A percentile compares a stretch with the other conserved stretches of the same genome.
These are phyloP conservation scores for Flaveria ramosissima DNA, from an alignment of 129 eudicot species.

Conservation along the genomic window DNA sequence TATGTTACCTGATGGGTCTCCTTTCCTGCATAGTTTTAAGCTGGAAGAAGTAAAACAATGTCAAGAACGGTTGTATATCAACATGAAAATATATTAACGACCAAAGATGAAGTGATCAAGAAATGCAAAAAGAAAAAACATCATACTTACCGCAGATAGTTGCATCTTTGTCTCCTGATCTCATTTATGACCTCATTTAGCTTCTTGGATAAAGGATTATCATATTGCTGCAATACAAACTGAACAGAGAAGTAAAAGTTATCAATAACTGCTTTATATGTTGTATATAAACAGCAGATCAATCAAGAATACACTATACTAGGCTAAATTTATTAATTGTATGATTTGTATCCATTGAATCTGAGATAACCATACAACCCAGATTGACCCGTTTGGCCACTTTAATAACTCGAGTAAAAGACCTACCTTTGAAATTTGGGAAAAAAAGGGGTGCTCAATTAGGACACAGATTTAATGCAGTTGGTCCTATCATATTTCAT, in stretches of 20 bases:
- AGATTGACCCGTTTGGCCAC: not conserved
- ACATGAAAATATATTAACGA: not conserved
- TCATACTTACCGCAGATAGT: constrained; percentile 71
- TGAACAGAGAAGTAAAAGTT: constrained; percentile 34
- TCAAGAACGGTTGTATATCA: constrained; percentile 26
- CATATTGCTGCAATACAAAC: constrained; percentile 87
- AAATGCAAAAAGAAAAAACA: not conserved
- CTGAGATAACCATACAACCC: not conserved
- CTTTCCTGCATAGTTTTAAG: constrained; percentile 86
- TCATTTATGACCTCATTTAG: constrained; percentile 77
- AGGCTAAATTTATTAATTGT: not conserved
- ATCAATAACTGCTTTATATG: not conserved
- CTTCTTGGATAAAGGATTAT: constrained; percentile 88
- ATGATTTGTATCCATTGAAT: not conserved
- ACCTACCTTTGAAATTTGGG: not conserved
- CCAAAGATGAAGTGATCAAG: not conserved
- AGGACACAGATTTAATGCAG: not conserved
- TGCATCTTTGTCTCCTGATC: constrained; percentile 90
- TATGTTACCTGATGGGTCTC: constrained; percentile 85
- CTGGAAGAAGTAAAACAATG: constrained; percentile 48
- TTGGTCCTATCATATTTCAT: not conserved
- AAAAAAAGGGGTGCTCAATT: not conserved
- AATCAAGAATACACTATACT: not conserved
- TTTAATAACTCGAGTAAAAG: not conserved
- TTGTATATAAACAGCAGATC: not conserved